phyloP scores from a whole-genome alignment of 1,284 basidiomycete species.

The Peniophora sp. region DNA sequence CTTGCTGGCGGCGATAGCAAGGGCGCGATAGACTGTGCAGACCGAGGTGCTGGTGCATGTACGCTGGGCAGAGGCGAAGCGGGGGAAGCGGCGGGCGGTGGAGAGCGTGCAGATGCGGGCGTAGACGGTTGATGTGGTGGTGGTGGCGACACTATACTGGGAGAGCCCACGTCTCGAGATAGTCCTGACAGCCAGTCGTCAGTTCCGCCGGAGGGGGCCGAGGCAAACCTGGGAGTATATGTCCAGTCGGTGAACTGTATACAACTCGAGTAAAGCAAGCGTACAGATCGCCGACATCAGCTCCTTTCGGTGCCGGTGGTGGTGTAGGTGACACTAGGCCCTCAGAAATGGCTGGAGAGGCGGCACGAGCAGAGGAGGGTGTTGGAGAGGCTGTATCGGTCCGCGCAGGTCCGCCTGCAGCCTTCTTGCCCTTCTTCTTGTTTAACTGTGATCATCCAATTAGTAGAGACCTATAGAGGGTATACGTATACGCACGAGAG shows the following conservation, averaged over 20 bases:
- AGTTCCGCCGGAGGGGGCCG: conserved; percentile 7
- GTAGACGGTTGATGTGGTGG: conserved; percentile 2
- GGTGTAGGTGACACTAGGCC: conserved; percentile 2
- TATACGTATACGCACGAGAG: conserved; percentile 42
- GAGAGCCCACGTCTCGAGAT: conserved; percentile 32
- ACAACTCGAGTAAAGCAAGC: not conserved
- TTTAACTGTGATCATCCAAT: conserved; percentile 41
- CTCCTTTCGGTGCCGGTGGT: not conserved
- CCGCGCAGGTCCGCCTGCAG: conserved; percentile 20
- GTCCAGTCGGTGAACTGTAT: not conserved
- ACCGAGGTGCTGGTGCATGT: not conserved
- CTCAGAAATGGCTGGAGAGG: conserved; percentile 12
- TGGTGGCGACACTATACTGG: conserved; percentile 11
- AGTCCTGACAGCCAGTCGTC: conserved; percentile 49
- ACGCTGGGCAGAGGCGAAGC: not conserved
- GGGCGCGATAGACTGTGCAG: conserved; percentile 13
- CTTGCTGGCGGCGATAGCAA: conserved; percentile 11
- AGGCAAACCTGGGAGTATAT: conserved; percentile 18
- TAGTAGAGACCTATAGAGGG: not conserved
- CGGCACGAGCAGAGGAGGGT: conserved; percentile 22
- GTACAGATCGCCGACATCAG: conserved; percentile 9
- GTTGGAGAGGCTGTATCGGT: conserved; percentile 26
- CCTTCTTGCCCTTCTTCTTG: conserved; percentile 62
- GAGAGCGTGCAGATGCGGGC: not conserved
- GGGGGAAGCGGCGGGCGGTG: not conserved